These are phyloP conservation scores for Gigaspora rosea DNA, from an alignment of 192 early-diverging fungal species.

Conservation along the genomic window DNA sequence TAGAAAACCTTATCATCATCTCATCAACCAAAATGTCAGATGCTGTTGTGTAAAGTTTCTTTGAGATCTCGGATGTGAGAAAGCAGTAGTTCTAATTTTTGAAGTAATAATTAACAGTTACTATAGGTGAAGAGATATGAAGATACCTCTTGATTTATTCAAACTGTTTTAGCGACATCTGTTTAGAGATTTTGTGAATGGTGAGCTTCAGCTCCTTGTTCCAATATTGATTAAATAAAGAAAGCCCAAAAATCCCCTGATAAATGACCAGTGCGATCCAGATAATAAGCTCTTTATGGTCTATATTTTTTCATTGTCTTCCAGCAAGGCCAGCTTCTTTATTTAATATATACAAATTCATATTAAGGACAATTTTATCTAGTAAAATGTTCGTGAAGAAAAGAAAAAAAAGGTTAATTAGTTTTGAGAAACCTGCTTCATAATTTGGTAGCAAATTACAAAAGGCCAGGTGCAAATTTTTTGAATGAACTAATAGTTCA, in stretches of 20 bases:
- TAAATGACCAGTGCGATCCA: too few relatives aligned
- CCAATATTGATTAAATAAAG: too few relatives aligned
- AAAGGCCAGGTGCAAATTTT: neutral
- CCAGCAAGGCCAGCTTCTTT: too few relatives aligned
- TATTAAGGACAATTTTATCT: constrained; percentile 3
- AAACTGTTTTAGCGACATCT: too few relatives aligned
- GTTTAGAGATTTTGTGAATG: too few relatives aligned
- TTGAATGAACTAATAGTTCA: too few relatives aligned
- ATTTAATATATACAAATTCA: neutral
- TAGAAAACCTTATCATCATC: neutral
- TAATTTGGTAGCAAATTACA: neutral
- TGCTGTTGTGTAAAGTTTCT: neutral
- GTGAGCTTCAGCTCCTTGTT: too few relatives aligned
- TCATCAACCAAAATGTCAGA: neutral
- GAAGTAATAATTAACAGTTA: neutral
- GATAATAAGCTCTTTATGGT: too few relatives aligned
- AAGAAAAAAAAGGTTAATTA: neutral
- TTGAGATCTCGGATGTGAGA: neutral
- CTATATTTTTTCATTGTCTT: too few relatives aligned
- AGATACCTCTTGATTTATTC: neutral
- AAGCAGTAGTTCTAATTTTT: neutral
- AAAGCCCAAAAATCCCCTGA: too few relatives aligned
- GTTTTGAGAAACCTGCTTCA: constrained; percentile 15
- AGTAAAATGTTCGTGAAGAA: neutral
- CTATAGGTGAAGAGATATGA: neutral